A percentile compares a stretch with the other conserved stretches of the same genome.
Conservation (phyloP, 2,329 filamentous ascomycete species). For the Fusarium metavorans region DNA sequence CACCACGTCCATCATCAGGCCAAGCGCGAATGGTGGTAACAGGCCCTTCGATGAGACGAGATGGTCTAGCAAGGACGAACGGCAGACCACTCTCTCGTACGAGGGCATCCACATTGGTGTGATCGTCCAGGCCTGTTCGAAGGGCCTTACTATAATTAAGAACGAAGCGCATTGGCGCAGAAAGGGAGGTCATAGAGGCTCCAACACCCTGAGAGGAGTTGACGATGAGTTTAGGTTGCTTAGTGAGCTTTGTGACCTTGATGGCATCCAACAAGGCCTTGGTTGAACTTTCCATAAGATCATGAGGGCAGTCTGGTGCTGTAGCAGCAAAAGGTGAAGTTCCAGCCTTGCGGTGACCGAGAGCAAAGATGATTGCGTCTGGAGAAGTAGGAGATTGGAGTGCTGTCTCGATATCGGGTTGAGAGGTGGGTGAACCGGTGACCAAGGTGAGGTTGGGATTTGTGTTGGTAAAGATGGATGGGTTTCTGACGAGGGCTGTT, state of each 20-base stretch:
- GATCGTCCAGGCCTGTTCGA: slow-evolving; percentile 59
- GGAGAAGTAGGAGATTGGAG: slow-evolving; percentile 39
- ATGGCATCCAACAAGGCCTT: slow-evolving; percentile 48
- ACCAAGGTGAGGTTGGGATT: not conserved
- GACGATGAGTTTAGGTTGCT: slow-evolving; percentile 59
- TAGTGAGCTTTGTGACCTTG: slow-evolving; percentile 46
- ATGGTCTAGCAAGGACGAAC: not conserved
- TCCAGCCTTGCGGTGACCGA: slow-evolving; percentile 58
- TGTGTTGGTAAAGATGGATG: not conserved
- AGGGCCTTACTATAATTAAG: slow-evolving; percentile 60
- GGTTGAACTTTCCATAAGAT: not conserved
- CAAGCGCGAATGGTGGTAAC: not conserved
- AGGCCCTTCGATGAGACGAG: not conserved
- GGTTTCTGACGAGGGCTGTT: slow-evolving; percentile 43
- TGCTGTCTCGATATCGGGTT: slow-evolving; percentile 52
- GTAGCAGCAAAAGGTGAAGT: slow-evolving; percentile 61
- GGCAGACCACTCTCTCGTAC: slow-evolving; percentile 45
- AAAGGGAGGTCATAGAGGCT: slow-evolving; percentile 56
- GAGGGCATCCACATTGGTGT: slow-evolving; percentile 58
- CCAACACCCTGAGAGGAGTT: slow-evolving; percentile 64
- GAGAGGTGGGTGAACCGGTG: not conserved
- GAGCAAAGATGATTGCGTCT: slow-evolving; percentile 60
- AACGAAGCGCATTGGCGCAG: slow-evolving; percentile 56
- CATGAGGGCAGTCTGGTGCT: slow-evolving; percentile 50
- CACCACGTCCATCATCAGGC: not conserved